Percentiles rank a stretch among this genome's conserved stretches.
These are phyloP conservation scores for Falciphora oryzae DNA, from an alignment of 2,329 filamentous ascomycete species.

Conservation along the genomic window DNA sequence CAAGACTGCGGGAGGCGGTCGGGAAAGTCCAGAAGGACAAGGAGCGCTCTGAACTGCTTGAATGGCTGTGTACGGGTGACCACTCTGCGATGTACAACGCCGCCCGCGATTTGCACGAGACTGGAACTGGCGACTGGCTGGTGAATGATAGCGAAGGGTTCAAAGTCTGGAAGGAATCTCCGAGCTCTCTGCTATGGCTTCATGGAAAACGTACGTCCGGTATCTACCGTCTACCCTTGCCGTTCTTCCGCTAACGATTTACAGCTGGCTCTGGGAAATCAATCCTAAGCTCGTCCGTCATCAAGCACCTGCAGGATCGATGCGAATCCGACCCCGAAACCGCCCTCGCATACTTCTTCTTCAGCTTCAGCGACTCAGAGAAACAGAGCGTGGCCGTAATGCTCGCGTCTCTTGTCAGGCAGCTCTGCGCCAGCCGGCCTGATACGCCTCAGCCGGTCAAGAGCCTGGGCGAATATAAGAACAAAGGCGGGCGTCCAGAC, in stretches of 20 bases:
- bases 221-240: too few relatives aligned
- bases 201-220: not conserved
- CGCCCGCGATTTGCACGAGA: not conserved
- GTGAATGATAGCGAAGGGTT: not conserved
- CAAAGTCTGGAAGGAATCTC: not conserved
- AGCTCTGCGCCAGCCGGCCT: not conserved
- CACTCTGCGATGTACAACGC: not conserved
- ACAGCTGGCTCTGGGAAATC: not conserved
- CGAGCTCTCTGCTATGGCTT: not conserved
- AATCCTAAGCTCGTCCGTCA: not conserved
- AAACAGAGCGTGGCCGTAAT: constrained; percentile 16
- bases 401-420: constrained; percentile 17
- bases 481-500: not conserved
- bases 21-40: not conserved
- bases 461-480: constrained; percentile 8
- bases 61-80: not conserved
- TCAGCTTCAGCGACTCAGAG: constrained; percentile 17
- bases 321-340: not conserved
- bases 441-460: not conserved
- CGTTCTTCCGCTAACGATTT: not conserved
- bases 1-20: not conserved
- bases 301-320: not conserved
- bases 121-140: not conserved
- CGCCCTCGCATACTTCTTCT: constrained; percentile 20
- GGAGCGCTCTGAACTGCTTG: not conserved